These are phyloP conservation scores for Auriculariales sp. DNA, from an alignment of 768 basidiomycete genomes.

Conservation along the genomic window DNA sequence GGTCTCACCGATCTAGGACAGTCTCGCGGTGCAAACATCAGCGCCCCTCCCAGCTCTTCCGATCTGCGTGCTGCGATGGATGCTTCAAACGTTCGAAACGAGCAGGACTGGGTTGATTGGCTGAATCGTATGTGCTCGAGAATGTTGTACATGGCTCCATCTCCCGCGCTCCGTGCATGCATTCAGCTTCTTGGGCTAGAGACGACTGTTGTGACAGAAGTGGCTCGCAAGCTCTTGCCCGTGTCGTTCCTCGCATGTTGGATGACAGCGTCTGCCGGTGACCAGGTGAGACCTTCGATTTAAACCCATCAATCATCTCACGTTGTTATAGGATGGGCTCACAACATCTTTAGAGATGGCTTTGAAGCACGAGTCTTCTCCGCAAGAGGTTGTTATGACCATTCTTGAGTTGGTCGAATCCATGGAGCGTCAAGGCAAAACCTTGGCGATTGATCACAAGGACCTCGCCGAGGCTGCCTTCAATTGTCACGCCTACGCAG, in stretches of 20 bases:
- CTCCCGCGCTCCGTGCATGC: constrained; percentile 93
- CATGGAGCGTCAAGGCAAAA: constrained; percentile 37
- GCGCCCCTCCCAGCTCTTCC: not conserved
- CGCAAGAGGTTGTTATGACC: constrained; percentile 30
- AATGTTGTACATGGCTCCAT: constrained; percentile 96
- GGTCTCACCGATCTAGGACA: not conserved
- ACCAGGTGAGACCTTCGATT: constrained; percentile 22
- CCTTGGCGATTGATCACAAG: constrained; percentile 26
- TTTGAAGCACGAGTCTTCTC: constrained; percentile 20
- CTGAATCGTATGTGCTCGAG: constrained; percentile 84
- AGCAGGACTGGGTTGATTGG: constrained; percentile 93
- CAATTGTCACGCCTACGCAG: constrained; percentile 32
- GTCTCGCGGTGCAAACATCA: not conserved
- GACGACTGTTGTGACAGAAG: constrained; percentile 74
- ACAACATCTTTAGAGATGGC: constrained; percentile 26
- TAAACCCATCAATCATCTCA: too few relatives aligned
- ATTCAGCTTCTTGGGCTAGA: constrained; percentile 69
- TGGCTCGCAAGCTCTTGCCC: not conserved
- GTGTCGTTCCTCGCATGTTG: constrained; percentile 22
- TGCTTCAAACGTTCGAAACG: constrained; percentile 53
- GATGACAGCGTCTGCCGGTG: constrained; percentile 29
- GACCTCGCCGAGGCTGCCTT: constrained; percentile 30
- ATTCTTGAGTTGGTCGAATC: constrained; percentile 34
- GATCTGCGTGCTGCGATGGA: constrained; percentile 55
- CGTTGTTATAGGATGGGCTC: constrained; percentile 27